Evolutionary conservation across 1,284 basidiomycete species (phyloP).

Genomic region (Microbotryum lychnidis-dioicae): DNA sequence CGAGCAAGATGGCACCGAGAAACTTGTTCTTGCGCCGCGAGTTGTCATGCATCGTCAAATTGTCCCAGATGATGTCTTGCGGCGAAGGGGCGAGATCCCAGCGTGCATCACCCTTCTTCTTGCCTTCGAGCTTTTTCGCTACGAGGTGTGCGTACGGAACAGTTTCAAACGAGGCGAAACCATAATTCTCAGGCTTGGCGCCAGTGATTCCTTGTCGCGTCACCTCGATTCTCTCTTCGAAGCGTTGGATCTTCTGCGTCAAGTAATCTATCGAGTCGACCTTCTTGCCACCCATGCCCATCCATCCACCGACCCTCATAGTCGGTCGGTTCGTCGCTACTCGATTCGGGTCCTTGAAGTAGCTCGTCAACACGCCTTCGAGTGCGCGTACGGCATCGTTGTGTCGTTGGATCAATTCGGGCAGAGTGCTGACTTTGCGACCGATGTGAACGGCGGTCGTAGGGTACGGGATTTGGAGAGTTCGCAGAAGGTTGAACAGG

Average conservation of each 20-base stretch:
- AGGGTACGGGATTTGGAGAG: slow-evolving; percentile 58
- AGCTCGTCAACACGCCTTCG: slow-evolving; percentile 71
- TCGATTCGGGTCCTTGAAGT: slow-evolving; percentile 65
- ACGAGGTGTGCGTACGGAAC: slow-evolving; percentile 84
- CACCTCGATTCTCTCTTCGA: slow-evolving; percentile 62
- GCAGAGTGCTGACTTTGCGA: slow-evolving; percentile 61
- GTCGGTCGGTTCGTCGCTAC: slow-evolving; percentile 65
- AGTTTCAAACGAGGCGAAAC: slow-evolving; percentile 73
- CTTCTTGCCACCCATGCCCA: slow-evolving; percentile 67
- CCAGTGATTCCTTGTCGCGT: slow-evolving; percentile 29
- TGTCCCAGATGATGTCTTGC: slow-evolving; percentile 62
- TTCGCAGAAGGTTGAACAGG: slow-evolving; percentile 41
- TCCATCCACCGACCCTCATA: slow-evolving; percentile 59
- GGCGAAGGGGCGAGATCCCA: slow-evolving; percentile 60
- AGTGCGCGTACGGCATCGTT: slow-evolving; percentile 76
- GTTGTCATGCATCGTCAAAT: slow-evolving; percentile 63
- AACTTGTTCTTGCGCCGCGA: slow-evolving; percentile 59
- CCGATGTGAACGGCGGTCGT: slow-evolving; percentile 76
- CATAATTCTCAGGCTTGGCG: slow-evolving; percentile 69
- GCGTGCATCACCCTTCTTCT: slow-evolving; percentile 62
- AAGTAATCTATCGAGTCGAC: slow-evolving; percentile 66
- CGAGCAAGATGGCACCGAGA: slow-evolving; percentile 67
- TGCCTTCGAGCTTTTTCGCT: slow-evolving; percentile 57
- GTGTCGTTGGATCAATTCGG: slow-evolving; percentile 66
- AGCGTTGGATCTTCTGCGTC: slow-evolving; percentile 50